Evolutionary conservation across 2,329 filamentous ascomycete genomes (phyloP).

Genomic region (Aureobasidium musti): DNA sequence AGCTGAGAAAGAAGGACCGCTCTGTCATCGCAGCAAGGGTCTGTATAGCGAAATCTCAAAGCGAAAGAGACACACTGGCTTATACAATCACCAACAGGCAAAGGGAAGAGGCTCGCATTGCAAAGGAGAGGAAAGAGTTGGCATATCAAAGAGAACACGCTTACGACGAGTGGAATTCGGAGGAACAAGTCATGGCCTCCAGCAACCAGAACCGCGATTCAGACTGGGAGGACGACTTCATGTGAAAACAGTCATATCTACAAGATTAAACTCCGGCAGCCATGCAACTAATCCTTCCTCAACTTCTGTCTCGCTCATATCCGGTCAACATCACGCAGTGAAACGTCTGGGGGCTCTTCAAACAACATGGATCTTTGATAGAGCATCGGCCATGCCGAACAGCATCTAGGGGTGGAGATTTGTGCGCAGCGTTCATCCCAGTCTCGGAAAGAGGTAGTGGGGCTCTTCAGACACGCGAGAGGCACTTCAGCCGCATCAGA

Average conservation of each 20-base stretch:
- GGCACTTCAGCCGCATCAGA: too few species aligned
- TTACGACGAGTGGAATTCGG: slow-evolving; percentile 87
- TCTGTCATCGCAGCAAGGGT: slow-evolving; percentile 64
- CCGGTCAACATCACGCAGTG: background rate
- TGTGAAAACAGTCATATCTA: slow-evolving; percentile 50
- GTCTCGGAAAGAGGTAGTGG: slow-evolving; percentile 4
- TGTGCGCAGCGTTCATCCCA: background rate
- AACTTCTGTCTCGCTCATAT: background rate
- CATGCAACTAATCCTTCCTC: background rate
- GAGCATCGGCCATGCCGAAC: background rate
- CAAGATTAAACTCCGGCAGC: background rate
- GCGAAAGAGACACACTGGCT: background rate
- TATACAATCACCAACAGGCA: slow-evolving; percentile 50
- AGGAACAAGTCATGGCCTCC: slow-evolving; percentile 72
- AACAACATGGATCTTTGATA: background rate
- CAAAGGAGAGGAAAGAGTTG: slow-evolving; percentile 80
- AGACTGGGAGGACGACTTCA: slow-evolving; percentile 88
- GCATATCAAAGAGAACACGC: slow-evolving; percentile 98
- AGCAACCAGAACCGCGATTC: slow-evolving; percentile 84
- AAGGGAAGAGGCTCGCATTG: slow-evolving; percentile 72
- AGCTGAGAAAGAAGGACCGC: slow-evolving; percentile 71
- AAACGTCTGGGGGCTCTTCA: background rate
- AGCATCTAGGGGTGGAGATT: background rate
- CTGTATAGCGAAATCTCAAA: slow-evolving; percentile 34
- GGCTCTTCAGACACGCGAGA: background rate